Evolutionary conservation across 768 basidiomycete species (phyloP).

Genomic region (Termitomyces sp.): DNA sequence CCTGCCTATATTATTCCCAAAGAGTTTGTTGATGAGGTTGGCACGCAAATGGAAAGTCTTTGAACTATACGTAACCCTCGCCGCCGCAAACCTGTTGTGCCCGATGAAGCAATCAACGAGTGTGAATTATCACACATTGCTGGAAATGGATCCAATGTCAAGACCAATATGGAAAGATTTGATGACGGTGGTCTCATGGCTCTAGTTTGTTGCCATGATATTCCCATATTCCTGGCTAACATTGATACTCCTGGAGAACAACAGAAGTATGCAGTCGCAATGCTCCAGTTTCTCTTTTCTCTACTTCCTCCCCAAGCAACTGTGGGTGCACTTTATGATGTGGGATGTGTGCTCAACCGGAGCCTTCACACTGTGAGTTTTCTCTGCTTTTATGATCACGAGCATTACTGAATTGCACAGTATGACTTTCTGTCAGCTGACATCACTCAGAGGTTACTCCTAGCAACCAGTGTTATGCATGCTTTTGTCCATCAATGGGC

Average conservation of each 20-base stretch:
- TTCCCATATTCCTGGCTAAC: conserved; percentile 29
- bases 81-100: neutral
- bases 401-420: no score
- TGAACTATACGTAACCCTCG: conserved; percentile 1
- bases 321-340: no score
- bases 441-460: no score
- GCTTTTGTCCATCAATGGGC: no score
- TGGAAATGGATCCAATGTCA: conserved; percentile 17
- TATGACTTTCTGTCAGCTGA: no score
- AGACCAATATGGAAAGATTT: conserved; percentile 14
- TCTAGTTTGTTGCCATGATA: conserved; percentile 32
- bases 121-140: conserved; percentile 27
- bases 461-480: no score
- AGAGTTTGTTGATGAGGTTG: conserved; percentile 25
- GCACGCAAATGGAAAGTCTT: conserved; percentile 18
- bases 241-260: conserved; percentile 33
- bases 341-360: no score
- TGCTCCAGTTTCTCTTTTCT: no score
- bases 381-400: no score
- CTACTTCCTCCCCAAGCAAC: no score
- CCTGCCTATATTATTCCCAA: conserved; percentile 28
- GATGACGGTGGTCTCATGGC: conserved; percentile 33
- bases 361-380: no score
- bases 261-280: no score
- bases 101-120: neutral